These are phyloP conservation scores for Murraya paniculata DNA, from an alignment of 345 rosid species.

Conservation along the genomic window DNA sequence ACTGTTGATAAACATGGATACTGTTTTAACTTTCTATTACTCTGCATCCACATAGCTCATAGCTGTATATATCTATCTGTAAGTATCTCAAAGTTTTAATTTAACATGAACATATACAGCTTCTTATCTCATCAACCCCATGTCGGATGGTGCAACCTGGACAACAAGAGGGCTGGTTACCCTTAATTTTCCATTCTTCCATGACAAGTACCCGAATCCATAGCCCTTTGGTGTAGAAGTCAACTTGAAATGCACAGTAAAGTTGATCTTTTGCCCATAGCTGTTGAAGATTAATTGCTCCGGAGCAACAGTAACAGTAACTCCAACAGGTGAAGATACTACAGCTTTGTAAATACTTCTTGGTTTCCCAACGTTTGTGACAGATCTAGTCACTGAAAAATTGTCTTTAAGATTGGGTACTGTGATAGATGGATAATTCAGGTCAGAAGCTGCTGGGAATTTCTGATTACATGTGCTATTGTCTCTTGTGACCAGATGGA, in stretches of 20 bases:
- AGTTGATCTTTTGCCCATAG: constrained; percentile 45
- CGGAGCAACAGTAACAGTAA: constrained; percentile 43
- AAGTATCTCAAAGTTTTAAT: neutral
- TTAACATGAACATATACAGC: constrained; percentile 6
- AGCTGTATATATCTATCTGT: neutral
- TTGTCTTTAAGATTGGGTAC: constrained; percentile 37
- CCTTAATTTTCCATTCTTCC: constrained; percentile 33
- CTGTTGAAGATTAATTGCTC: constrained; percentile 30
- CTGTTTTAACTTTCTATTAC: neutral
- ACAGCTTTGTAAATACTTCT: constrained; percentile 38
- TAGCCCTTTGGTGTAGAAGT: constrained; percentile 41
- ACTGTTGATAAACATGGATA: neutral
- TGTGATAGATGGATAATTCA: constrained; percentile 52
- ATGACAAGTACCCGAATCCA: constrained; percentile 45
- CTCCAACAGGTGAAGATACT: constrained; percentile 37
- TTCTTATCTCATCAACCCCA: constrained; percentile 29
- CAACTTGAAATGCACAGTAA: constrained; percentile 42
- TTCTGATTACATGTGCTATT: constrained; percentile 38
- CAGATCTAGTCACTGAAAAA: constrained; percentile 41
- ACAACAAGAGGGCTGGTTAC: constrained; percentile 49
- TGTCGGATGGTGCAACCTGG: constrained; percentile 27
- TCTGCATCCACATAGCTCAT: neutral
- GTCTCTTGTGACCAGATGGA: constrained; percentile 45
- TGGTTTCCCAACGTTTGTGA: constrained; percentile 46
- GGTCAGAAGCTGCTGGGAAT: constrained; percentile 30